These are phyloP conservation scores for Zizania latifolia DNA, from an alignment of 176 grass and related monocot species.

Conservation along the genomic window DNA sequence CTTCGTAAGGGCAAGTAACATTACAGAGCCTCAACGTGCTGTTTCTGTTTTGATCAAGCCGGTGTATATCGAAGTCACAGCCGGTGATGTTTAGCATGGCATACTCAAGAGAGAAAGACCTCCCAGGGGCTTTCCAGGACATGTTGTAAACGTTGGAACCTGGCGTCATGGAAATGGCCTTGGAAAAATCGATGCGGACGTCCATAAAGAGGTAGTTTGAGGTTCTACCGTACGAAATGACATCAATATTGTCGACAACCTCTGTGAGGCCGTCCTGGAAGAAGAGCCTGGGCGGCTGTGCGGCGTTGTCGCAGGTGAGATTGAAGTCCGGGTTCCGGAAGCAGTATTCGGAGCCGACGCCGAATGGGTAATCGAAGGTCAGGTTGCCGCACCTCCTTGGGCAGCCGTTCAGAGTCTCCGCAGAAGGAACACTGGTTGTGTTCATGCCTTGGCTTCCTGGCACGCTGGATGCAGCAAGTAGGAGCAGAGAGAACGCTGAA, in stretches of 20 bases:
- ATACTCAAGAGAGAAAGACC: background rate
- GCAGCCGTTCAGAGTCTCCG: background rate
- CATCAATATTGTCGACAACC: background rate
- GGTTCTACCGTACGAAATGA: background rate
- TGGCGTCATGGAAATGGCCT: background rate
- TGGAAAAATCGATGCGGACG: background rate
- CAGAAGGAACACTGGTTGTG: background rate
- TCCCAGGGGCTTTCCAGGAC: background rate
- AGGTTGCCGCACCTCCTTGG: background rate
- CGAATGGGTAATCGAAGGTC: conserved; percentile 25
- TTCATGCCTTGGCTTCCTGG: background rate
- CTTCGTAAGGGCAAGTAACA: background rate
- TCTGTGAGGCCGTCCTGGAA: too few species aligned
- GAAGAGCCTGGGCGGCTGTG: too few species aligned
- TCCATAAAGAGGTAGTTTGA: background rate
- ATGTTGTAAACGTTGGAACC: background rate
- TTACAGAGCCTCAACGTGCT: rapidly evolving
- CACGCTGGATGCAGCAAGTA: background rate
- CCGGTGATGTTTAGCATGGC: background rate
- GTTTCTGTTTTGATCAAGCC: background rate
- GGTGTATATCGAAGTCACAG: background rate
- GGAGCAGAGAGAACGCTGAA: background rate
- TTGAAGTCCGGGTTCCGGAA: conserved; percentile 4
- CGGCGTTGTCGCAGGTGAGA: conserved; percentile 9
- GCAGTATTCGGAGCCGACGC: conserved; percentile 19